Conservation (phyloP, 495 filamentous ascomycete species). For the Elaphomyces granulatus region DNA sequence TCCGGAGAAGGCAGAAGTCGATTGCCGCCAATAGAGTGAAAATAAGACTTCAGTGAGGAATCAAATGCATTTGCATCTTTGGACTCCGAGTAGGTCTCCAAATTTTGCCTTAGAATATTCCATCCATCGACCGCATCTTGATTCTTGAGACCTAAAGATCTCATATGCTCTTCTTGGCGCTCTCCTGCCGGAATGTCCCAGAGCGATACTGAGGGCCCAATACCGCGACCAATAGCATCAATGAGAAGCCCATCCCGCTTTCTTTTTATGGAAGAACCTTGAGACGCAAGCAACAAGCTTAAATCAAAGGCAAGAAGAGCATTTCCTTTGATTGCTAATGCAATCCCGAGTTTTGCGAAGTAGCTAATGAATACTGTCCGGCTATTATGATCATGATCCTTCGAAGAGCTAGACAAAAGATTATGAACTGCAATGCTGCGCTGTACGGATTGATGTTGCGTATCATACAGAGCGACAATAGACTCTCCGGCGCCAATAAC, state of each 20-base stretch:
- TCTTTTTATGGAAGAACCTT: conserved; percentile 39
- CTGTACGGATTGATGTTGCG: conserved; percentile 50
- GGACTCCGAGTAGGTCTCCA: conserved; percentile 16
- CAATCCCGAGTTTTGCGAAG: conserved; percentile 47
- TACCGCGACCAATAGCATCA: conserved; percentile 51
- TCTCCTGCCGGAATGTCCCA: conserved; percentile 25
- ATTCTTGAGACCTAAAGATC: conserved; percentile 20
- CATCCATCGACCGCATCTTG: conserved; percentile 24
- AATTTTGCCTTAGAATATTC: conserved; percentile 17
- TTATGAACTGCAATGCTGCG: conserved; percentile 35
- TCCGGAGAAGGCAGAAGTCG: conserved; percentile 11
- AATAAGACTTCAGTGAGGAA: conserved; percentile 24
- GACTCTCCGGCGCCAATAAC: conserved; percentile 33
- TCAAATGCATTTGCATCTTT: conserved; percentile 24
- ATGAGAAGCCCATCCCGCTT: conserved; percentile 53
- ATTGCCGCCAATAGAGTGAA: conserved; percentile 13
- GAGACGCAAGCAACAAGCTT: conserved; percentile 36
- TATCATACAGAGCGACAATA: conserved; percentile 45
- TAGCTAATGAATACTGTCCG: conserved; percentile 38
- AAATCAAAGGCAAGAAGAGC: conserved; percentile 48
- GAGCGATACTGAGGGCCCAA: conserved; percentile 22
- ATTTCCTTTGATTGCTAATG: conserved; percentile 41
- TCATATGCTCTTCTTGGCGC: conserved; percentile 18
- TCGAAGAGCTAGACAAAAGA: conserved; percentile 12
- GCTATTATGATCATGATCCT: conserved; percentile 10